phyloP scores from a whole-genome alignment of 495 filamentous ascomycete species.

The Xylaria cubensis region DNA sequence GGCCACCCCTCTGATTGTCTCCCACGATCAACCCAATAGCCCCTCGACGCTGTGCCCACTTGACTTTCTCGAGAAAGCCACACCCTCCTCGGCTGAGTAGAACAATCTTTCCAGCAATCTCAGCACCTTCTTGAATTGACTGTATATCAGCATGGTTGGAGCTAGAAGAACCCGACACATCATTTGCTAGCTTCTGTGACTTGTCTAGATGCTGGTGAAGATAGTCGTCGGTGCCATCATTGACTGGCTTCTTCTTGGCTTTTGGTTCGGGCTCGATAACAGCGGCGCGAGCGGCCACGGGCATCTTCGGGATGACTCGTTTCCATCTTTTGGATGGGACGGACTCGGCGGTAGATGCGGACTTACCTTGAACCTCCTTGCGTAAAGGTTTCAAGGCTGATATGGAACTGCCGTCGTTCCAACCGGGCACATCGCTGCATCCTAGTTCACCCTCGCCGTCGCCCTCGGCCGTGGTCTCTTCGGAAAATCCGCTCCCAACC shows the following conservation, averaged over 20 bases:
- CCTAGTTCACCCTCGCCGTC: slow-evolving; percentile 87
- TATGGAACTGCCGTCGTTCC: slow-evolving; percentile 65
- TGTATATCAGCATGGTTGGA: slow-evolving; percentile 88
- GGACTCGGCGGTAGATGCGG: slow-evolving; percentile 39
- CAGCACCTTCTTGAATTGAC: slow-evolving; percentile 90
- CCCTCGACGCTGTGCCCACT: slow-evolving; percentile 92
- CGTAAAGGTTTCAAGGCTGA: slow-evolving; percentile 37
- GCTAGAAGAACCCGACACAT: slow-evolving; percentile 46
- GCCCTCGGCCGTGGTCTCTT: slow-evolving; percentile 68
- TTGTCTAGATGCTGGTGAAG: slow-evolving; percentile 70
- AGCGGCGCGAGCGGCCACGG: slow-evolving; percentile 36
- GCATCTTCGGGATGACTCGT: slow-evolving; percentile 31
- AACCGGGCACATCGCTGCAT: slow-evolving; percentile 95
- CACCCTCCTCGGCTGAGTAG: slow-evolving; percentile 91
- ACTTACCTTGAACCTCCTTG: slow-evolving; percentile 39
- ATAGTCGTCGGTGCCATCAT: slow-evolving; percentile 93
- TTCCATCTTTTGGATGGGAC: slow-evolving; percentile 43
- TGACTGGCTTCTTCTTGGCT: slow-evolving; percentile 39
- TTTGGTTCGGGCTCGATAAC: slow-evolving; percentile 33
- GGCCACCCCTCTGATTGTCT: slow-evolving; percentile 84
- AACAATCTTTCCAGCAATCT: slow-evolving; percentile 92
- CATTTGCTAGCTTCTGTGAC: slow-evolving; percentile 40
- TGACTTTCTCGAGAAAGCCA: slow-evolving; percentile 95
- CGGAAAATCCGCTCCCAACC: slow-evolving; percentile 89
- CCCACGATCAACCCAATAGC: slow-evolving; percentile 91